Conservation (phyloP, 1,284 basidiomycete species). For the Heterobasidion irregulare region DNA sequence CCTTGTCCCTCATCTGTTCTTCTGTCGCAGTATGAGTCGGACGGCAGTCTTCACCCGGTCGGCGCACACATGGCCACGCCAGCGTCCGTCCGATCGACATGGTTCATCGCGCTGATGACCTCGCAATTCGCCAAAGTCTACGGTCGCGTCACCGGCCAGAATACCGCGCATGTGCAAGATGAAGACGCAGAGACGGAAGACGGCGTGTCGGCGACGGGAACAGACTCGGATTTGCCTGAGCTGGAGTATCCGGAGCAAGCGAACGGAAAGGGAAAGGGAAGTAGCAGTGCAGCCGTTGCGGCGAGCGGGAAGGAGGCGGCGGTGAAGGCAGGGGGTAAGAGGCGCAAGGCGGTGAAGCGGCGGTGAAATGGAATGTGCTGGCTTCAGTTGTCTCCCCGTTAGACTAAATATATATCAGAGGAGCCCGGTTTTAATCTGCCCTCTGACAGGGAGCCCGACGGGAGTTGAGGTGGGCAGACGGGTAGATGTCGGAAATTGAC, state of each 20-base stretch:
- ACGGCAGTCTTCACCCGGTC: constrained; percentile 46
- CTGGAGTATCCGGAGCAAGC: constrained; percentile 17
- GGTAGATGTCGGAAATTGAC: no score
- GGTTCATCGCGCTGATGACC: constrained; percentile 36
- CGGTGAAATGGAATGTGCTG: constrained; percentile 16
- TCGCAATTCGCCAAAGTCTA: constrained; percentile 24
- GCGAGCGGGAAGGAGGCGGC: constrained; percentile 29
- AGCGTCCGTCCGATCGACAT: constrained; percentile 41
- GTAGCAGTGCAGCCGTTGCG: constrained; percentile 26
- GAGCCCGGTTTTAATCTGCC: no score
- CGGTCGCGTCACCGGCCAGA: constrained; percentile 13
- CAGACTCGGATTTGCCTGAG: constrained; percentile 24
- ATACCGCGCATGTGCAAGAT: constrained; percentile 9
- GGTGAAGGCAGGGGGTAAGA: constrained; percentile 47
- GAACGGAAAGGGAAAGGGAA: constrained; percentile 11
- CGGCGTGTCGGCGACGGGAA: constrained; percentile 17
- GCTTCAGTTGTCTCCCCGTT: neutral
- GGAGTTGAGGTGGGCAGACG: no score
- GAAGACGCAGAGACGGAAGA: constrained; percentile 21
- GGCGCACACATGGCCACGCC: constrained; percentile 37
- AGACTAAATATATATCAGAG: no score
- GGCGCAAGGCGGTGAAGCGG: constrained; percentile 43
- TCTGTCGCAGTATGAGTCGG: constrained; percentile 23
- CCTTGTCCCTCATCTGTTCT: neutral
- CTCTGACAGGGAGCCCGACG: no score